Conservation (phyloP, 345 rosid genomes). For the Syzygium grande region DNA sequence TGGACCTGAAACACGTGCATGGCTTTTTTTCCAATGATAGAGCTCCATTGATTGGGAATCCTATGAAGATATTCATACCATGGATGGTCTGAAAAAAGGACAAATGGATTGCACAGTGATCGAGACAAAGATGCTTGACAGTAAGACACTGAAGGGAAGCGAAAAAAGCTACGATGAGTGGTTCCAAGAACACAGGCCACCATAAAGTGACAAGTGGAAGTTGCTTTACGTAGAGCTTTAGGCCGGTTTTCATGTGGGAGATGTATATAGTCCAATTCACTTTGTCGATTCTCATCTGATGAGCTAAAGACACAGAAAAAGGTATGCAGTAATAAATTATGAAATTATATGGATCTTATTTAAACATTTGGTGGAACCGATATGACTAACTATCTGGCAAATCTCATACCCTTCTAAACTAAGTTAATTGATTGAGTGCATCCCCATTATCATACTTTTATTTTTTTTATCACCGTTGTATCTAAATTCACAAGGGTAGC, state of each 20-base stretch:
- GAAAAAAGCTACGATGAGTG: no score
- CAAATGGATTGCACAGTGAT: no score
- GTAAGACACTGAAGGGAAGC: no score
- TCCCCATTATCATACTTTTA: background rate
- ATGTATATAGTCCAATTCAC: background rate
- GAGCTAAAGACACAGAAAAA: background rate
- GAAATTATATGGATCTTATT: background rate
- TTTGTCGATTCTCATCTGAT: background rate
- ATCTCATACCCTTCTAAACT: background rate
- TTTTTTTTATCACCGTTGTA: background rate
- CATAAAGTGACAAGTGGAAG: background rate
- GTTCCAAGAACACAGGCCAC: no score
- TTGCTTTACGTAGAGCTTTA: background rate
- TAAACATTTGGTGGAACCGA: background rate
- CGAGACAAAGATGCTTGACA: no score
- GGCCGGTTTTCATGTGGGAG: background rate
- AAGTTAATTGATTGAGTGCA: background rate
- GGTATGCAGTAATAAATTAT: background rate
- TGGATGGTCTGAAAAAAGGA: no score
- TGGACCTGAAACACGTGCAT: rapidly evolving
- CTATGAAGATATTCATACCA: no score
- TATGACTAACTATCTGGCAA: background rate
- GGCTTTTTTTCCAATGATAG: rapidly evolving
- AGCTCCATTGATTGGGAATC: no score
- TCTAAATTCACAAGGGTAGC: rapidly evolving